Percentiles rank a stretch among this genome's conserved stretches.
These are phyloP conservation scores for Colletotrichum sp. DNA, from an alignment of 2,329 filamentous ascomycete species.

Conservation along the genomic window DNA sequence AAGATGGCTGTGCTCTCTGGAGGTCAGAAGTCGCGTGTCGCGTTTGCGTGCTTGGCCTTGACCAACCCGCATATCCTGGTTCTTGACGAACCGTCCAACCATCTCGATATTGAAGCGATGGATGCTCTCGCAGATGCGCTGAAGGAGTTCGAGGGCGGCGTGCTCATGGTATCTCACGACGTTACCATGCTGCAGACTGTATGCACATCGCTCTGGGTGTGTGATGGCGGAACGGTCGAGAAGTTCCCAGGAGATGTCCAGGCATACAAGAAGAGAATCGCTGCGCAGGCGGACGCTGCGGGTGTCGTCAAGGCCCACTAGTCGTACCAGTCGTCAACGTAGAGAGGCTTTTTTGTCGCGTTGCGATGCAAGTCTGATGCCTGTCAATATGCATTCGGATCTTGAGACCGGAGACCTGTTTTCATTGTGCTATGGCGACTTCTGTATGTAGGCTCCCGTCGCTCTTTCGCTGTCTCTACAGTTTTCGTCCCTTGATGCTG, in stretches of 20 bases:
- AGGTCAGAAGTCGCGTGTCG: slow-evolving; percentile 97
- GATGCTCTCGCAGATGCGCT: slow-evolving; percentile 89
- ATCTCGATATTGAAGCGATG: slow-evolving; percentile 99
- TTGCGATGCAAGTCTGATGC: background rate
- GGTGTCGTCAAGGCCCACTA: slow-evolving; percentile 79
- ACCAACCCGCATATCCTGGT: slow-evolving; percentile 97
- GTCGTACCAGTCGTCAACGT: background rate
- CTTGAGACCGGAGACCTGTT: background rate
- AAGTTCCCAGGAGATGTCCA: slow-evolving; percentile 96
- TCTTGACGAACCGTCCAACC: slow-evolving; percentile 97
- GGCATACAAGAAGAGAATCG: slow-evolving; percentile 96
- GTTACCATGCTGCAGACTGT: slow-evolving; percentile 98
- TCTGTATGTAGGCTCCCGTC: background rate
- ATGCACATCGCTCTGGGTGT: slow-evolving; percentile 95
- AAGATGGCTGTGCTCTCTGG: slow-evolving; percentile 94
- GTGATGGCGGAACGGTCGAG: slow-evolving; percentile 90
- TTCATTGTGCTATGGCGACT: background rate
- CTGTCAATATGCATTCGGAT: background rate
- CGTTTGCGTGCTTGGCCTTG: slow-evolving; percentile 94
- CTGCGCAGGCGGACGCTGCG: slow-evolving; percentile 83
- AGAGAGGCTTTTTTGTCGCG: background rate
- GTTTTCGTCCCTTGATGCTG: background rate
- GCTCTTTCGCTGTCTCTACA: background rate
- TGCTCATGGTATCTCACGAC: slow-evolving; percentile 98
- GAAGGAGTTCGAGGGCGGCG: slow-evolving; percentile 87